These are phyloP conservation scores for Mucor plumbeus DNA, from an alignment of 371 early-diverging fungal genomes.

Conservation along the genomic window DNA sequence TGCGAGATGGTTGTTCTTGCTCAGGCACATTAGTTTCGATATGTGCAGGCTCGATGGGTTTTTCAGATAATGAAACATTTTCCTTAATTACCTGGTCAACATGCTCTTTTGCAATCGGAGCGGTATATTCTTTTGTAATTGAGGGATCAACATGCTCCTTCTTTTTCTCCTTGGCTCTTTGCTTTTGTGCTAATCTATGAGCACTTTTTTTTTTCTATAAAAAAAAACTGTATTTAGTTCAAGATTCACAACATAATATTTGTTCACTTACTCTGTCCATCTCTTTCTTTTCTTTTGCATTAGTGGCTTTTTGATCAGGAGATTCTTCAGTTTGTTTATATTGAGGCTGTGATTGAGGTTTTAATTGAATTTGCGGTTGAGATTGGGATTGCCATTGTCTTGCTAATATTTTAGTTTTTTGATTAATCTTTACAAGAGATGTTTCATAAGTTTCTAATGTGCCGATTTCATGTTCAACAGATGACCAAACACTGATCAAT, in stretches of 20 bases:
- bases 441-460: constrained; percentile 31
- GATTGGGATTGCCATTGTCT: constrained; percentile 36
- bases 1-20: neutral
- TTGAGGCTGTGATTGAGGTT: neutral
- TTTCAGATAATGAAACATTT: neutral
- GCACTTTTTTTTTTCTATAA: constrained; percentile 37
- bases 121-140: neutral
- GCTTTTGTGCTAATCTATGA: constrained; percentile 33
- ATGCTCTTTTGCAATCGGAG: neutral
- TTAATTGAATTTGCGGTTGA: neutral
- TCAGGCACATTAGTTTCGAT: neutral
- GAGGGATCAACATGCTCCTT: neutral
- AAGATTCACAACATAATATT: neutral
- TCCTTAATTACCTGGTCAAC: neutral
- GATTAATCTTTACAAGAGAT: constrained; percentile 32
- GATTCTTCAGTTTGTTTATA: neutral
- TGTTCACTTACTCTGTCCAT: constrained; percentile 5
- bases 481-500: constrained; percentile 54
- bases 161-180: constrained; percentile 22
- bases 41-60: neutral
- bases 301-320: constrained; percentile 1
- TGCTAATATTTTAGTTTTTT: constrained; percentile 30
- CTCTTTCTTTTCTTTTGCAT: constrained; percentile 13
- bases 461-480: constrained; percentile 59
- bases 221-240: neutral